A percentile compares a stretch with the other conserved stretches of the same genome.
Conservation (phyloP, 495 filamentous ascomycete genomes). For the Daldinia loculata region DNA sequence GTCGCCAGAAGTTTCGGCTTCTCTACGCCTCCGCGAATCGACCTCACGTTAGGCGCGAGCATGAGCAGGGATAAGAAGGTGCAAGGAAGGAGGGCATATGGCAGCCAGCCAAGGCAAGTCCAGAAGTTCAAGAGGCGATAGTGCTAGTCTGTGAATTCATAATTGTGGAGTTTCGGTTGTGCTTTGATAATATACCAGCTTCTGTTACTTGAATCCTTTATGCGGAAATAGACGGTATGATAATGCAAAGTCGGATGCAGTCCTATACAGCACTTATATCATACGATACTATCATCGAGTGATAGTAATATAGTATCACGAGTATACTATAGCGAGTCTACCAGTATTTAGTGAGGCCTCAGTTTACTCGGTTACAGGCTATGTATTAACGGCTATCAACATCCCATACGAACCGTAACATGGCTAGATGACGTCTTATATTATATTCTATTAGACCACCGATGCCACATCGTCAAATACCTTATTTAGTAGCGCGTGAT, state of each 20-base stretch:
- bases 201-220: slow-evolving; percentile 10
- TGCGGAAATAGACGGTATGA: slow-evolving; percentile 5
- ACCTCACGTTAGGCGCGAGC: slow-evolving; percentile 86
- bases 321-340: too few relatives aligned
- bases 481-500: slow-evolving; percentile 25
- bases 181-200: slow-evolving; percentile 32
- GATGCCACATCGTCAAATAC: background rate
- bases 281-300: too few relatives aligned
- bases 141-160: background rate
- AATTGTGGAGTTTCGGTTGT: slow-evolving; percentile 23
- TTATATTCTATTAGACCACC: background rate
- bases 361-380: too few relatives aligned
- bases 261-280: too few relatives aligned
- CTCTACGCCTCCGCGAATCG: slow-evolving; percentile 84
- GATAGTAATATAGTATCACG: too few relatives aligned
- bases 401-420: too few relatives aligned
- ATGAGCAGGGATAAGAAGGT: slow-evolving; percentile 88
- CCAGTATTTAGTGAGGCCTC: too few relatives aligned
- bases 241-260: background rate
- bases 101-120: slow-evolving; percentile 63
- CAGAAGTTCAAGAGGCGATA: slow-evolving; percentile 44
- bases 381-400: too few relatives aligned
- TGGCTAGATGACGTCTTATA: too few relatives aligned
- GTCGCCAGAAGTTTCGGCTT: slow-evolving; percentile 96
- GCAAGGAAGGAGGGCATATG: slow-evolving; percentile 79